These are phyloP conservation scores for Amanita inopinata DNA, from an alignment of 768 basidiomycete genomes.

Conservation along the genomic window DNA sequence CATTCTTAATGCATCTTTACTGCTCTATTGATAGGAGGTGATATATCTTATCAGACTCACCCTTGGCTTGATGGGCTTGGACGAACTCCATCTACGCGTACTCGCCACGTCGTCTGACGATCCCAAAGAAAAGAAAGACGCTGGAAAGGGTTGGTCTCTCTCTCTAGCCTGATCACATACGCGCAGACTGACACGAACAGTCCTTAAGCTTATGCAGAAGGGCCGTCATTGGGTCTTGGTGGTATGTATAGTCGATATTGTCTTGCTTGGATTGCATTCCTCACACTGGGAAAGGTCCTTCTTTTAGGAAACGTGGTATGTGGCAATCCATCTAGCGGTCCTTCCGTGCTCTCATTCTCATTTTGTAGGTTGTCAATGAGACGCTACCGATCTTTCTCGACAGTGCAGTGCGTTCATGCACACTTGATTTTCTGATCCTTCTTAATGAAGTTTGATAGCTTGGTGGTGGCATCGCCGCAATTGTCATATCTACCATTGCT, in stretches of 20 bases:
- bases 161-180: background rate
- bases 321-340: background rate
- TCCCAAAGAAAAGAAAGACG: conserved; percentile 53
- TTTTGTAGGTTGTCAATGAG: conserved; percentile 68
- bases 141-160: conserved; percentile 45
- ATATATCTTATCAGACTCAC: conserved; percentile 49
- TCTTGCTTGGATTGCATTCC: background rate
- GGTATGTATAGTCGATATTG: conserved; percentile 30
- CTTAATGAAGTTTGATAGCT: conserved; percentile 19
- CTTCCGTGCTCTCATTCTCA: background rate
- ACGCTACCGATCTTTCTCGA: conserved; percentile 79
- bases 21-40: background rate
- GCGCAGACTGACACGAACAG: conserved; percentile 19
- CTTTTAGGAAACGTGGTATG: conserved; percentile 82
- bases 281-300: conserved; percentile 44
- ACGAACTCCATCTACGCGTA: conserved; percentile 84
- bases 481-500: conserved; percentile 68
- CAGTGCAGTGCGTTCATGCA: conserved; percentile 42
- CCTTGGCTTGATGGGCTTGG: conserved; percentile 88
- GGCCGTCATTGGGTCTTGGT: conserved; percentile 94
- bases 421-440: background rate
- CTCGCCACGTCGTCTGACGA: conserved; percentile 77
- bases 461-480: conserved; percentile 63
- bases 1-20: background rate
- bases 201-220: conserved; percentile 43